Conservation (phyloP, 768 basidiomycete genomes). For the Tricholoma matsutake region DNA sequence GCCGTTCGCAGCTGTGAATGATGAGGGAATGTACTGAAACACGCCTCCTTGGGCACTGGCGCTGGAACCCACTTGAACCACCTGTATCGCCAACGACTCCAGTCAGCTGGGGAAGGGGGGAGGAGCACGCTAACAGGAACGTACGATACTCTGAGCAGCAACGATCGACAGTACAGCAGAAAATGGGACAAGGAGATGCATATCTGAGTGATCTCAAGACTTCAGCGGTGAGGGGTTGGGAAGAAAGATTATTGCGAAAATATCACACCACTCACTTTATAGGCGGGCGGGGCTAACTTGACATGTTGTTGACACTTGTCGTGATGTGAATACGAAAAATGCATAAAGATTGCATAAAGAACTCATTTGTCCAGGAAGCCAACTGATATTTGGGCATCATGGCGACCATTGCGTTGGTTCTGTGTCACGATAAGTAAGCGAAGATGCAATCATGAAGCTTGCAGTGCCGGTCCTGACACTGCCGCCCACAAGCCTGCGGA, state of each 20-base stretch:
- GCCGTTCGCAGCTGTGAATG: conserved; percentile 40
- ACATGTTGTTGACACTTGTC: too few relatives aligned
- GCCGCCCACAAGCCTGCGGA: too few relatives aligned
- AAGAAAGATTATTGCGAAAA: background rate
- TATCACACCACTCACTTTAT: background rate
- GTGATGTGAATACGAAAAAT: background rate
- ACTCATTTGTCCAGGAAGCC: too few relatives aligned
- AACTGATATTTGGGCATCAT: too few relatives aligned
- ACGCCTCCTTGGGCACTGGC: conserved; percentile 28
- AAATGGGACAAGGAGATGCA: conserved; percentile 9
- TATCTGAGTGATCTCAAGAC: conserved; percentile 1
- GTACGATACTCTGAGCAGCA: conserved; percentile 19
- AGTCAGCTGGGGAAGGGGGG: background rate
- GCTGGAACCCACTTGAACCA: conserved; percentile 39
- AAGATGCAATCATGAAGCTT: too few relatives aligned
- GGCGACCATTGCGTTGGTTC: too few relatives aligned
- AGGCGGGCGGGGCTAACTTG: background rate
- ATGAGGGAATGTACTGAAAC: conserved; percentile 45
- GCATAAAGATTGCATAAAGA: too few relatives aligned
- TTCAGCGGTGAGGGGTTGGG: background rate
- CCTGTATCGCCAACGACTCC: conserved; percentile 10
- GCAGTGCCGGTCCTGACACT: too few relatives aligned
- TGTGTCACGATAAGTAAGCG: too few relatives aligned
- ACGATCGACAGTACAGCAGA: conserved; percentile 12
- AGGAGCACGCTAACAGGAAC: background rate